phyloP scores from a whole-genome alignment of 306 rosid species.

The Astragalus membranaceus region DNA sequence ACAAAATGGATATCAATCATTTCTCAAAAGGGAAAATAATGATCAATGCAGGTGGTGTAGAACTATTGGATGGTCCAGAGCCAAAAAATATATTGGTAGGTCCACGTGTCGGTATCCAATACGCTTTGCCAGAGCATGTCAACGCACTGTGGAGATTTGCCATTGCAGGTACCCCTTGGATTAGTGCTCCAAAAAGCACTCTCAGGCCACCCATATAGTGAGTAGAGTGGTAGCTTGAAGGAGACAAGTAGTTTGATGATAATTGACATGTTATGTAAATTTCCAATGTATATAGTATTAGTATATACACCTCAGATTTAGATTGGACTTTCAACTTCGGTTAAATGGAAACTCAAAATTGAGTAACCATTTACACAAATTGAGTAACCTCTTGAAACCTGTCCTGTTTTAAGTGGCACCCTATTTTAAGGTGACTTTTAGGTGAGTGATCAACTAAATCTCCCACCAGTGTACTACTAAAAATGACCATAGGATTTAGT shows the following conservation, averaged over 20 bases:
- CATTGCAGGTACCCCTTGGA: conserved; percentile 82
- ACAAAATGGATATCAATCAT: background rate
- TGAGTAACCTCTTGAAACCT: no score
- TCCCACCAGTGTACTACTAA: no score
- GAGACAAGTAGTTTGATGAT: background rate
- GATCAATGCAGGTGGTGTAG: conserved; percentile 64
- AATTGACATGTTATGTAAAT: background rate
- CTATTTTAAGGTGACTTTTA: no score
- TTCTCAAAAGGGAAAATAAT: conserved; percentile 4
- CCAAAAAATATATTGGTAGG: conserved; percentile 70
- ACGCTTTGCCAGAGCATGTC: conserved; percentile 74
- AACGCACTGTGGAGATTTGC: conserved; percentile 91
- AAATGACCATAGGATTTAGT: no score
- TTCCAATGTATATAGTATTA: background rate
- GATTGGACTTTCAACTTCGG: no score
- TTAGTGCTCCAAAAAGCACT: conserved; percentile 87
- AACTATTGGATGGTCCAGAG: conserved; percentile 75
- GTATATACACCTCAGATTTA: background rate
- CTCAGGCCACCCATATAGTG: conserved; percentile 38
- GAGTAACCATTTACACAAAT: no score
- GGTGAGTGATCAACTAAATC: no score
- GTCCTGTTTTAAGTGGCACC: no score
- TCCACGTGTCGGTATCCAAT: conserved; percentile 84
- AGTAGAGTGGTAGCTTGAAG: background rate
- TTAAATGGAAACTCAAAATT: no score